Conservation (phyloP, 2,329 filamentous ascomycete species). For the Blumeriella jaapii region DNA sequence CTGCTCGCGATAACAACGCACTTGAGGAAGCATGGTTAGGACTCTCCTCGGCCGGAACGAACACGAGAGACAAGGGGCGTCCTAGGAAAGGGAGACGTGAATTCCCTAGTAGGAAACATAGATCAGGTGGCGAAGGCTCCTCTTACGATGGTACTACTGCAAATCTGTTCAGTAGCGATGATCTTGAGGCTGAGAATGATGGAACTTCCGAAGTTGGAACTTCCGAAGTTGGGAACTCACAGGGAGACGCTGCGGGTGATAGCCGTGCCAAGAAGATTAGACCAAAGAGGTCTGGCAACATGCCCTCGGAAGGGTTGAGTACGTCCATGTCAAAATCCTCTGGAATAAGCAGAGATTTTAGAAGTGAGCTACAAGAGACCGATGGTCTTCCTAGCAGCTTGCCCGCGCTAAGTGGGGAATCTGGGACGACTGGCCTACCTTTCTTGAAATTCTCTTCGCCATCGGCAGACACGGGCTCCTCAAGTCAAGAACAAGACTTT, state of each 20-base stretch:
- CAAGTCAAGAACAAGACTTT: slow-evolving; percentile 1
- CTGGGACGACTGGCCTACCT: slow-evolving; percentile 36
- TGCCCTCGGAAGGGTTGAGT: neutral
- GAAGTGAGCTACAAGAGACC: neutral
- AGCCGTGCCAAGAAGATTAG: neutral
- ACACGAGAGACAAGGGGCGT: slow-evolving; percentile 37
- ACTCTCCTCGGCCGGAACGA: slow-evolving; percentile 39
- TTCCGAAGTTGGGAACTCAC: neutral
- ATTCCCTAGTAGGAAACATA: neutral
- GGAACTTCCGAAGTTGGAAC: neutral
- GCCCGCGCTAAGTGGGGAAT: slow-evolving; percentile 11
- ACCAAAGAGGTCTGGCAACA: neutral
- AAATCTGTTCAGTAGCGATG: neutral
- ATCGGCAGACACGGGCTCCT: slow-evolving; percentile 7
- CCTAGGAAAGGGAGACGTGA: neutral
- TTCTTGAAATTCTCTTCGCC: slow-evolving; percentile 33
- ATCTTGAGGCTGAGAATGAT: no score
- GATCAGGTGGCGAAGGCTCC: neutral
- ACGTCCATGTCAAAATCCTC: no score
- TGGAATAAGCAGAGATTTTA: neutral
- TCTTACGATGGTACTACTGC: slow-evolving; percentile 20
- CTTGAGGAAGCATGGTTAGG: slow-evolving; percentile 68
- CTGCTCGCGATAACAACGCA: slow-evolving; percentile 64
- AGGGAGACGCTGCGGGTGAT: slow-evolving; percentile 2
- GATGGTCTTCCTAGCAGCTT: slow-evolving; percentile 5